Conservation (phyloP, 1,284 basidiomycete species). For the Cryptococcus sp. region DNA sequence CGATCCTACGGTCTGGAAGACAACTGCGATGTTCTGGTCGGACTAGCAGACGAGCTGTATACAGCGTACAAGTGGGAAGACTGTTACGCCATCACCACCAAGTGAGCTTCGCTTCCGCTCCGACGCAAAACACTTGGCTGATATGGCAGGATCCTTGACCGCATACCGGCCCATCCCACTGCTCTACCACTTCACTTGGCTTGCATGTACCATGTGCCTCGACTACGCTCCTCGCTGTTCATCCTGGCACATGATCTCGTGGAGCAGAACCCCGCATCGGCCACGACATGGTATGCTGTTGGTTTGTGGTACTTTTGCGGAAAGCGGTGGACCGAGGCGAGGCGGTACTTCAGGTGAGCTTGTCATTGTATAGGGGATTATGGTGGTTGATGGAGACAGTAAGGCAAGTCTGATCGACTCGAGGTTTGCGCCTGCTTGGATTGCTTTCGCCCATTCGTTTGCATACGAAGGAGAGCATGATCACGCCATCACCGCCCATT, state of each 20-base stretch:
- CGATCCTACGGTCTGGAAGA: constrained; percentile 73
- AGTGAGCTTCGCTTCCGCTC: constrained; percentile 51
- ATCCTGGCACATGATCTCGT: constrained; percentile 94
- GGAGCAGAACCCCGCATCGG: constrained; percentile 82
- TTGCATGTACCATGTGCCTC: constrained; percentile 91
- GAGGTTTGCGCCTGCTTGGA: constrained; percentile 92
- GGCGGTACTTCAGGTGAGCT: constrained; percentile 81
- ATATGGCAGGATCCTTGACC: constrained; percentile 63
- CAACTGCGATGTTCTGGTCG: constrained; percentile 87
- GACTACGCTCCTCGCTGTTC: constrained; percentile 87
- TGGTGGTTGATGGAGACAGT: constrained; percentile 47
- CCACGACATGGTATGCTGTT: constrained; percentile 96
- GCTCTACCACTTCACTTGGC: constrained; percentile 91
- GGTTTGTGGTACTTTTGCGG: constrained; percentile 92
- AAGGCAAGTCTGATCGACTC: constrained; percentile 97
- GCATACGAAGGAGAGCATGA: constrained; percentile 97
- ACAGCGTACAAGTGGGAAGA: constrained; percentile 86
- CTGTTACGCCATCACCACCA: constrained; percentile 79
- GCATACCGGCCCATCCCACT: constrained; percentile 72
- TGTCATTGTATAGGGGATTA: neutral
- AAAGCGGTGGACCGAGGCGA: constrained; percentile 77
- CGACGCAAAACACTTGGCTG: neutral
- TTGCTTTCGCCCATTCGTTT: constrained; percentile 95
- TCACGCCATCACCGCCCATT: constrained; percentile 96
- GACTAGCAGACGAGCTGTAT: constrained; percentile 87